Base-by-base conservation (phyloP, 352 stramenopile genomes). In the Peronospora destructor region DNA sequence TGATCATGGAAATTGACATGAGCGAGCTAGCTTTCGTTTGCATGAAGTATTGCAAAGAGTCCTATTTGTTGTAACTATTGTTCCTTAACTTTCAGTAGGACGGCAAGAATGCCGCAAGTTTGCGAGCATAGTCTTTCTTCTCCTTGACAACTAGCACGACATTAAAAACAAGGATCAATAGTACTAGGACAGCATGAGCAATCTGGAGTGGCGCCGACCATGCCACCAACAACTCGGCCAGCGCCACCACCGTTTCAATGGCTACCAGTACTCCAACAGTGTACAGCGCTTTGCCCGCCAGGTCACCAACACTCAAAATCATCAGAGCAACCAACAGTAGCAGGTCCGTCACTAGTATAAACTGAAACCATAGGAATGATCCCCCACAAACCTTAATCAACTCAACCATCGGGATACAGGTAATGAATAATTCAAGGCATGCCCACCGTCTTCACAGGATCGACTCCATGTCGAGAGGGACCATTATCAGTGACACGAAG, bases 311-410 rank as follows among this genome's bases (percentile, higher is more conserved):
- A 33, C 55, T 61, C 46, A 78, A 56, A 16, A 84, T 53, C 52
- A 77, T 58, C 29, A 78, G 46, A 10, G 67, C 64, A 8, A 78
- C 51, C 13, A 81, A 33, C 25, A 75, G 39, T 38, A 84, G 25
- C 23, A 71, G 25, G 51, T 84, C 72, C 11, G 64, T 55, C 33
- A 72, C 67, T 0, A 84, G 55, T 1, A 78, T 42, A 45, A 84
- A 84, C 72, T 84, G 46, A 29, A 41, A 40, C n/a, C 36, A 3
- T 4, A 28, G 7, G 10, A 11, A 28, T 49, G 11, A 49, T 6
- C 23, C 23, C 23, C 4, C 23, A 26, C 23, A 26, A 4, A 4
- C 23, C 0, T 26, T 26, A 26, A 26, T 26, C 0, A 26, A 26
- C 23, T 26, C 23, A 26, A 26, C 4, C 23, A 26, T 26, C 23